Evolutionary conservation across 768 basidiomycete species (phyloP).

Genomic region (Asterophora parasitica): DNA sequence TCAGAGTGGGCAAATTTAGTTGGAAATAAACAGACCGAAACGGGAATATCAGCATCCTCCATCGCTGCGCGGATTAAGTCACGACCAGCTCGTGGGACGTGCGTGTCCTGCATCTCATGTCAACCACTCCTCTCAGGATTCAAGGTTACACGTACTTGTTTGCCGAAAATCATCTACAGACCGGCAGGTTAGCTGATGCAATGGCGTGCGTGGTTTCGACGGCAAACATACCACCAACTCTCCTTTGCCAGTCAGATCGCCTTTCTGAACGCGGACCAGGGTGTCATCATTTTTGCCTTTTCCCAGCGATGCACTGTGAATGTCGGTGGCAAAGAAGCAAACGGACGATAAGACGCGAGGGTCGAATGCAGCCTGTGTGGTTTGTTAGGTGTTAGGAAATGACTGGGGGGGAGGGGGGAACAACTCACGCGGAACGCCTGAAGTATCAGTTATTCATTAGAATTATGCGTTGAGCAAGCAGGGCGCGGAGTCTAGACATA

Average conservation of each 20-base stretch:
- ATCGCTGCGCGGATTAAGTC: slow-evolving; percentile 79
- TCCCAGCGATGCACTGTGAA: slow-evolving; percentile 84
- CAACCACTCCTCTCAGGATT: not conserved
- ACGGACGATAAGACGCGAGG: slow-evolving; percentile 75
- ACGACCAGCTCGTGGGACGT: slow-evolving; percentile 83
- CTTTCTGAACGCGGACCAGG: slow-evolving; percentile 64
- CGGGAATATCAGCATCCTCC: slow-evolving; percentile 71
- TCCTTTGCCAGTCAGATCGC: slow-evolving; percentile 73
- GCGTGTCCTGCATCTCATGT: slow-evolving; percentile 63
- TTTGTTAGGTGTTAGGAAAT: not conserved
- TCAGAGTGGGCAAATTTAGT: not conserved
- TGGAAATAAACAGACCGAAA: slow-evolving; percentile 49
- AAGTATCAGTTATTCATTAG: not conserved
- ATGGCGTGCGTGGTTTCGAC: not conserved
- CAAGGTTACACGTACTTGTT: slow-evolving; percentile 53
- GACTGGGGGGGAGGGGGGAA: not conserved
- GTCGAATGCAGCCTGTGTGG: slow-evolving; percentile 81
- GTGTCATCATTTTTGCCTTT: slow-evolving; percentile 82
- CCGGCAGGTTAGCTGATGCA: not conserved
- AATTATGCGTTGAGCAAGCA: too few relatives aligned
- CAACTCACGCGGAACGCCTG: slow-evolving; percentile 39
- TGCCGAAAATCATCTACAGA: slow-evolving; percentile 87
- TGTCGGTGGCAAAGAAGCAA: slow-evolving; percentile 94
- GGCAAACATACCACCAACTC: slow-evolving; percentile 67
- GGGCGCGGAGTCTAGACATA: too few relatives aligned